These are phyloP conservation scores for Coprinopsis strossmayeri DNA, from an alignment of 768 basidiomycete genomes.

Conservation along the genomic window DNA sequence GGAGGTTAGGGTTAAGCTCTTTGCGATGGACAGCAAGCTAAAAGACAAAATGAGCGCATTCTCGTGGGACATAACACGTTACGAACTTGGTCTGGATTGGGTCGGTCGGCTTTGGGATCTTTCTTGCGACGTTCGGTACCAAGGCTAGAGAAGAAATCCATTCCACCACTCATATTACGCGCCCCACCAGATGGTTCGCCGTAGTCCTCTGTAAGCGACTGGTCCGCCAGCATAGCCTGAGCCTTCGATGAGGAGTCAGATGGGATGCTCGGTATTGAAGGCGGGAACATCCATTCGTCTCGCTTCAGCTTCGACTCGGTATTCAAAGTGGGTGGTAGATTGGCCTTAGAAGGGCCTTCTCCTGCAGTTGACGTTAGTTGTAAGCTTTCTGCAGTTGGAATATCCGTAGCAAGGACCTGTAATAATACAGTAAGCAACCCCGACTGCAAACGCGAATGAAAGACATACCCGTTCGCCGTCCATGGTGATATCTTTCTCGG, in stretches of 20 bases:
- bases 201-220: conserved; percentile 61
- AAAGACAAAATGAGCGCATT: too few species aligned
- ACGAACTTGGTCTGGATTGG: conserved; percentile 68
- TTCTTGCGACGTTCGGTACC: conserved; percentile 72
- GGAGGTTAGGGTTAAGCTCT: conserved; percentile 58
- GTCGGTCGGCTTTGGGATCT: conserved; percentile 48
- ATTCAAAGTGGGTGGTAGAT: conserved; percentile 38
- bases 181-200: conserved; percentile 40
- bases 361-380: conserved; percentile 58
- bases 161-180: conserved; percentile 47
- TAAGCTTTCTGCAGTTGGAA: conserved; percentile 71
- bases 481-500: conserved; percentile 80
- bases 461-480: conserved; percentile 65
- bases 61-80: too few species aligned
- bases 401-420: conserved; percentile 62
- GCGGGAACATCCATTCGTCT: conserved; percentile 88
- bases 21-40: conserved; percentile 38
- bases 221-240: conserved; percentile 26
- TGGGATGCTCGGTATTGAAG: conserved; percentile 24
- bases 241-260: conserved; percentile 16
- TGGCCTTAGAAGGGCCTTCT: conserved; percentile 33
- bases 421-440: conserved; percentile 5
- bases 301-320: conserved; percentile 52
- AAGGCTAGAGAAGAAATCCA: conserved; percentile 87
- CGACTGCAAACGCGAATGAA: neutral